Evolutionary conservation across 2,329 filamentous ascomycete species (phyloP).

Genomic region (Chlorencoelia australis): DNA sequence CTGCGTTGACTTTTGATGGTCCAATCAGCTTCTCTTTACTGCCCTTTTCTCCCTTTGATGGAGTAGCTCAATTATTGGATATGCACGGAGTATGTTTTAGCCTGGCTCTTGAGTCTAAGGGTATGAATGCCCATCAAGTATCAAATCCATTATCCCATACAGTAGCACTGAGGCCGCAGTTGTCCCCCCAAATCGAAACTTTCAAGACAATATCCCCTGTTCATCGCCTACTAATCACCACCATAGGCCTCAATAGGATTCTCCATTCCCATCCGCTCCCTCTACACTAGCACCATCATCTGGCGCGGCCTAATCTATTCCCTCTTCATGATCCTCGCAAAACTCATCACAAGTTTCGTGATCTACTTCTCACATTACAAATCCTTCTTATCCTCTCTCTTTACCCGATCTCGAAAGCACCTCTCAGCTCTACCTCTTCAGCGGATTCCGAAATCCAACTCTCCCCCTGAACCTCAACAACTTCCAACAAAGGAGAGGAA

Average conservation of each 20-base stretch:
- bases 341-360: slow-evolving; percentile 44
- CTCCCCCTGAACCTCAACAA: background rate
- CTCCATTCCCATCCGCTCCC: slow-evolving; percentile 60
- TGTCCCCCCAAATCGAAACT: no score
- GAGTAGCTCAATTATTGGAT: no score
- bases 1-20: no score
- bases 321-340: slow-evolving; percentile 56
- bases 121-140: no score
- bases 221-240: background rate
- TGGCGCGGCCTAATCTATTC: slow-evolving; percentile 69
- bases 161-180: no score
- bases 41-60: no score
- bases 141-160: no score
- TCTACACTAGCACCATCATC: slow-evolving; percentile 53
- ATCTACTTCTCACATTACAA: slow-evolving; percentile 15
- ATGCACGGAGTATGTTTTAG: no score
- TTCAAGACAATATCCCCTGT: no score
- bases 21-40: no score
- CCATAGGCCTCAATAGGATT: slow-evolving; percentile 56
- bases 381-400: no score
- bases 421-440: background rate
- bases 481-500: background rate
- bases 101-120: no score
- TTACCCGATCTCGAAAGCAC: background rate
- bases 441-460: background rate